Evolutionary conservation across 768 basidiomycete genomes (phyloP).

Genomic region (Collybiopsis luxurians): DNA sequence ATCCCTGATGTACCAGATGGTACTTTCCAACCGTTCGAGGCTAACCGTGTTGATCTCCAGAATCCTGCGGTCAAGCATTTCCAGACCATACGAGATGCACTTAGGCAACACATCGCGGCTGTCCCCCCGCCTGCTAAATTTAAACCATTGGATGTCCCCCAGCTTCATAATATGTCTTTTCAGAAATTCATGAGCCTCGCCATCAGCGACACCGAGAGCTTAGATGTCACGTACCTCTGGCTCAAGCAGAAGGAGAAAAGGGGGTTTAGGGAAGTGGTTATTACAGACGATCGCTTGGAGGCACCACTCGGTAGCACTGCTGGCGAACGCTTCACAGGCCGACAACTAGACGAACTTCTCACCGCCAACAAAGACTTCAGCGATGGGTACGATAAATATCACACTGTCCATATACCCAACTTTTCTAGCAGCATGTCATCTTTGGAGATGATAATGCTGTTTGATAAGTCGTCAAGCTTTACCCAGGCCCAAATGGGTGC

Average conservation of each 20-base stretch:
- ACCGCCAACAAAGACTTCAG: background rate
- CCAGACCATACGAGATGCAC: background rate
- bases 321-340: background rate
- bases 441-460: background rate
- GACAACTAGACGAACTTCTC: background rate
- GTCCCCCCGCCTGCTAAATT: background rate
- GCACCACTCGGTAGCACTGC: background rate
- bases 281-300: background rate
- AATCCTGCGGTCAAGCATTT: background rate
- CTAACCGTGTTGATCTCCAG: background rate
- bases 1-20: background rate
- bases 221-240: background rate
- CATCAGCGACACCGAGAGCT: background rate
- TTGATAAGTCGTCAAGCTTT: background rate
- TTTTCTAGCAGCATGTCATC: background rate
- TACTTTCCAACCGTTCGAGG: background rate
- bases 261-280: background rate
- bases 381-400: background rate
- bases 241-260: background rate
- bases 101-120: background rate
- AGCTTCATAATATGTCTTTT: background rate
- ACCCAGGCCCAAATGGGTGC: background rate
- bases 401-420: background rate
- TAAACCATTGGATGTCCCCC: background rate
- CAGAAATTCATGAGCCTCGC: background rate